Evolutionary conservation across 495 filamentous ascomycete species (phyloP).

Genomic region (Tetracladium marchalianum): DNA sequence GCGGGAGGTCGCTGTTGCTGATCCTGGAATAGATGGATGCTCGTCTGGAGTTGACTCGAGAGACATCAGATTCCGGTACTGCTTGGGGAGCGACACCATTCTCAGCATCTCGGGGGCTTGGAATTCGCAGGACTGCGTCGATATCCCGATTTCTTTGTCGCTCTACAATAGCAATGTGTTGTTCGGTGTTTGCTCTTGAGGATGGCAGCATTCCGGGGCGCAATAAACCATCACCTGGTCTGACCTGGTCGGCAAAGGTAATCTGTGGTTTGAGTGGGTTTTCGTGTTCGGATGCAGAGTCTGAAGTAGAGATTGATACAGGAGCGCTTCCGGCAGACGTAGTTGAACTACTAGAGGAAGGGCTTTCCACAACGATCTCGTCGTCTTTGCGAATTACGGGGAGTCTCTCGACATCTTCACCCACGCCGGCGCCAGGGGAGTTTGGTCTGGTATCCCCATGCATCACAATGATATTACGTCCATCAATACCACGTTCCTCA

Average conservation of each 20-base stretch:
- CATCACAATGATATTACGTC: conserved; percentile 65
- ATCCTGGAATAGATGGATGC: conserved; percentile 4
- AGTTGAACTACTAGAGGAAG: background rate
- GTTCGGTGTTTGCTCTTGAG: conserved; percentile 50
- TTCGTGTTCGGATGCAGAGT: background rate
- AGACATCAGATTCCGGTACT: conserved; percentile 38
- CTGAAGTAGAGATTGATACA: conserved; percentile 6
- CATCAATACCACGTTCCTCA: conserved; percentile 59
- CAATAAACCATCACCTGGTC: conserved; percentile 30
- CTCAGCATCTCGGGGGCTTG: conserved; percentile 79
- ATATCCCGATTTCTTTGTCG: conserved; percentile 69
- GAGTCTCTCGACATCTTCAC: conserved; percentile 2
- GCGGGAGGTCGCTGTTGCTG: background rate
- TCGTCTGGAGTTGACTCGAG: conserved; percentile 4
- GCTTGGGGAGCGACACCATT: conserved; percentile 59
- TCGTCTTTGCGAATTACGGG: conserved; percentile 12
- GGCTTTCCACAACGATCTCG: background rate
- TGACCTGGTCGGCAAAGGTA: conserved; percentile 53
- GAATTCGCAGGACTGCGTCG: conserved; percentile 67
- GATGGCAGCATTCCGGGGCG: conserved; percentile 36
- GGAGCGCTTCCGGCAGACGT: conserved; percentile 1
- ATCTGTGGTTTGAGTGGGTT: conserved; percentile 29
- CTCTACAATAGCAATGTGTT: conserved; percentile 79
- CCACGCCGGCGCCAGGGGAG: conserved; percentile 1
- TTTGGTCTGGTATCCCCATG: conserved; percentile 32